Base-by-base conservation (phyloP, 768 basidiomycete genomes). In the Lentinula lateritia region DNA sequence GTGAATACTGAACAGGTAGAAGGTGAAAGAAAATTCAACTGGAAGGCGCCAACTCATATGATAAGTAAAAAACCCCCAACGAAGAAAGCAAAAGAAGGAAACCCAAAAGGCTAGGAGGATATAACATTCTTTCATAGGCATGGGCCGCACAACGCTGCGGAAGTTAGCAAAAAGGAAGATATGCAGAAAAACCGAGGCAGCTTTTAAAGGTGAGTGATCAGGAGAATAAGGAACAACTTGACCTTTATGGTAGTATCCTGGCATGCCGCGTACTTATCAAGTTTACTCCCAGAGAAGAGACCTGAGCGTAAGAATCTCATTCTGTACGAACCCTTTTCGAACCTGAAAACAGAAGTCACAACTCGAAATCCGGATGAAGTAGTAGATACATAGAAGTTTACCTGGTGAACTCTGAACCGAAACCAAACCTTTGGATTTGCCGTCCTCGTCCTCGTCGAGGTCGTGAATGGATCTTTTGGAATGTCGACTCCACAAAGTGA, bases 401-500 rank as follows among this genome's bases (percentile, higher is more conserved):
- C 62, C 62, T 54, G 62, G 62, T 23, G 62, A 63, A 35, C 62
- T 63, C n/a, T 52, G 38, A 15, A n/a, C 34, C 34, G 62, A 54
- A 45, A 39, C 23, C 36, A 43, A 39, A 39, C 35, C 68, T 9
- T 70, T 71, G 13, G 76, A 78, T 38, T 66, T 61, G 56, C 80
- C 82, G 13, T 69, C 64, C 34, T 82, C 80, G 60, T 43, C 55
- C 45, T 73, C 72, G 23, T 83, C 80, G 61, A 83, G 76, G 60
- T 81, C 81, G 43, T 85, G 79, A 32, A 68, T 63, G n/a, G 65
- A 59, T 62, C 75, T 66, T 71, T 88, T 88, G 39, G 84, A 84
- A 43, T 81, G 75, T 66, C 74, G 83, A 67, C 84, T 86, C 12
- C 83, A 84, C 54, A 86, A 72, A 1, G 85, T 84, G 52, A 77